phyloP scores from a whole-genome alignment of 2,329 filamentous ascomycete genomes.

The Fusarium gaditjirri region DNA sequence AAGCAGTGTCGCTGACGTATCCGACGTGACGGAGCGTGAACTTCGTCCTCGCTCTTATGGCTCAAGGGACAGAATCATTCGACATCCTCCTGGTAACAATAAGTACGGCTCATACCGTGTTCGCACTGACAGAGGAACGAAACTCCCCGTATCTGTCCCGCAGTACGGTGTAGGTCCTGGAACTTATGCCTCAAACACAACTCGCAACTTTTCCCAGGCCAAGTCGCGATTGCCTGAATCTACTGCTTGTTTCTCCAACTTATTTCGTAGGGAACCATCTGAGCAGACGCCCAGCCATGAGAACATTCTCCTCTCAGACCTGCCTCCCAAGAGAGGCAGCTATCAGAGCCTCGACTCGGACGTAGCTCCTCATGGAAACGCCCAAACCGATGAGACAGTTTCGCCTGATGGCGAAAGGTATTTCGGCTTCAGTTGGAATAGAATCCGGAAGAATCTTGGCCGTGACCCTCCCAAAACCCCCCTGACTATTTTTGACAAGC shows the following conservation, averaged over 20 bases:
- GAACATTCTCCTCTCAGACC: slow-evolving; percentile 34
- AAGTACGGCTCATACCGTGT: slow-evolving; percentile 30
- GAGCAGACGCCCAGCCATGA: slow-evolving; percentile 6
- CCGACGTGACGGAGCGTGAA: slow-evolving; percentile 47
- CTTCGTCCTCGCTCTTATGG: slow-evolving; percentile 34
- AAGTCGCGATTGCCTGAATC: slow-evolving; percentile 38
- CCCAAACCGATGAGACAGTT: neutral
- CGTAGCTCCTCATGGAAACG: neutral
- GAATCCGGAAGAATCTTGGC: slow-evolving; percentile 40
- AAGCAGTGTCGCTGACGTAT: slow-evolving; percentile 59
- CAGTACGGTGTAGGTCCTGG: slow-evolving; percentile 19
- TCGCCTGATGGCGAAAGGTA: neutral
- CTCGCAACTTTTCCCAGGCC: slow-evolving; percentile 33
- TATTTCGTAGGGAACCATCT: slow-evolving; percentile 37
- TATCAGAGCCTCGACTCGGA: slow-evolving; percentile 49
- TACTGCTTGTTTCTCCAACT: slow-evolving; percentile 42
- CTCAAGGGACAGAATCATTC: slow-evolving; percentile 44
- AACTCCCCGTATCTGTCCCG: slow-evolving; percentile 37
- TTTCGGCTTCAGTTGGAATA: slow-evolving; percentile 45
- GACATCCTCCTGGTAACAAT: slow-evolving; percentile 35
- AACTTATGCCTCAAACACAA: slow-evolving; percentile 38
- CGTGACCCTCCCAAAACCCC: slow-evolving; percentile 38
- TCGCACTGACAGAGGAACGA: slow-evolving; percentile 37
- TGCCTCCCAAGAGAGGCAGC: slow-evolving; percentile 42
- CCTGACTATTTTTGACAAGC: slow-evolving; percentile 41